Evolutionary conservation across 441 rosid species (phyloP), one percentile per base, ranked within the genome.

Genomic region (Iberis amara): DNA sequence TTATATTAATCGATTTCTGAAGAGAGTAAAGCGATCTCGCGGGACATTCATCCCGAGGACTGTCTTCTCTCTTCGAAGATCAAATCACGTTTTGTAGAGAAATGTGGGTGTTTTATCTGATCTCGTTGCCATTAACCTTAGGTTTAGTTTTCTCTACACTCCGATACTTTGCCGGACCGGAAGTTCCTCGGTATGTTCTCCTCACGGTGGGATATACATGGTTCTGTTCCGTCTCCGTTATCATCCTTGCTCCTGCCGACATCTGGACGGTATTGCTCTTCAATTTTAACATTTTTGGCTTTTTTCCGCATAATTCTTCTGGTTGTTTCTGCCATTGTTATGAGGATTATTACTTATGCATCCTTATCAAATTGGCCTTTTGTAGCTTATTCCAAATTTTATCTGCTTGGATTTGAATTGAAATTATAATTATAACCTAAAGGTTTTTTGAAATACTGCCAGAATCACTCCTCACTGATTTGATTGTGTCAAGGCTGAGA

Each of bases 41-140:
- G 30, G 30, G 30, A 27, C 30, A 6, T 27, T 27, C 30, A 6
- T 27, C 30, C 30, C 30, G 30, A n/a, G n/a, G n/a, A n/a, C n/a
- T n/a, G n/a, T n/a, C n/a, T n/a, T 30, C 33, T 30, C 7, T 30
- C 2, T 7, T 8, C 33, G 8, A 7, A 30, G 33, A 30, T 6
- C 33, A 30, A 30, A 30, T 30, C 33, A 30, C n/a, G n/a, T n/a
- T 5, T 52, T 18, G 48, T 52, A 13, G 63, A 56, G 71, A 70
- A 79, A 91, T 92, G 99, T 84, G 95, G 99, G 97, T 86, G 41
- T 89, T 89, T 70, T 92, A 92, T 71, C 67, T 86, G 86, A 92
- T 92, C 82, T 86, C 97, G 74, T 68, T 89, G 72, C 97, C 99
- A 41, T 59, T 86, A 76, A 86, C 97, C 69, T 71, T 92, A 66